Evolutionary conservation across 2,329 filamentous ascomycete genomes (phyloP).

Genomic region (Ascochyta fabae): DNA sequence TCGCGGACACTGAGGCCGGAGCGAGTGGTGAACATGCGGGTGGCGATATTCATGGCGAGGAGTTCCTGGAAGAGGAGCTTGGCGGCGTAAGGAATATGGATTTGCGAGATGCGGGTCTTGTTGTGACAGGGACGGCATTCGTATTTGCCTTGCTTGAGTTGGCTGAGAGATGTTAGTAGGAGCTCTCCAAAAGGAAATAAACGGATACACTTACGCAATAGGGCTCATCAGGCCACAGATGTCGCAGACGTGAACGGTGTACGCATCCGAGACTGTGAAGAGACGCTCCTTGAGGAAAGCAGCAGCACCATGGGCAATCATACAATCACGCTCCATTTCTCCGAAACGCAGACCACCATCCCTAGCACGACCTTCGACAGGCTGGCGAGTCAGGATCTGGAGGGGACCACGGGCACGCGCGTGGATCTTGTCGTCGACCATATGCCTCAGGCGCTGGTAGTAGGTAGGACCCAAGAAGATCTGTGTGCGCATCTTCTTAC

Average conservation of each 20-base stretch:
- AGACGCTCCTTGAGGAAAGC: conserved; percentile 96
- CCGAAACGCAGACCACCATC: conserved; percentile 98
- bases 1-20: conserved; percentile 74
- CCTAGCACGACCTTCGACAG: conserved; percentile 95
- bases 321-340: conserved; percentile 99
- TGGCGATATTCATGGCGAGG: conserved; percentile 97
- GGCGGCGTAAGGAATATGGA: conserved; percentile 96
- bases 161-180: conserved; percentile 60
- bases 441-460: conserved; percentile 97
- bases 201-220: conserved; percentile 78
- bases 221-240: conserved; percentile 99
- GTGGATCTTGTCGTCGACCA: conserved; percentile 99
- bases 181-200: neutral
- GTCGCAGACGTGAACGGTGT: conserved; percentile 97
- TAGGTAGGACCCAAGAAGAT: conserved; percentile 98
- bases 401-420: conserved; percentile 96
- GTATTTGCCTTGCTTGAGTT: conserved; percentile 93
- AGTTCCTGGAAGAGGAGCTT: conserved; percentile 99
- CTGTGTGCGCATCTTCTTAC: conserved; percentile 89
- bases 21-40: conserved; percentile 92
- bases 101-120: conserved; percentile 97
- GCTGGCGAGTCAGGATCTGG: conserved; percentile 96
- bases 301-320: conserved; percentile 99
- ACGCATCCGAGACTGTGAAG: conserved; percentile 97
- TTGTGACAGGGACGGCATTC: conserved; percentile 98